phyloP scores from a whole-genome alignment of 495 filamentous ascomycete species.

The Lindgomyces ingoldianus region DNA sequence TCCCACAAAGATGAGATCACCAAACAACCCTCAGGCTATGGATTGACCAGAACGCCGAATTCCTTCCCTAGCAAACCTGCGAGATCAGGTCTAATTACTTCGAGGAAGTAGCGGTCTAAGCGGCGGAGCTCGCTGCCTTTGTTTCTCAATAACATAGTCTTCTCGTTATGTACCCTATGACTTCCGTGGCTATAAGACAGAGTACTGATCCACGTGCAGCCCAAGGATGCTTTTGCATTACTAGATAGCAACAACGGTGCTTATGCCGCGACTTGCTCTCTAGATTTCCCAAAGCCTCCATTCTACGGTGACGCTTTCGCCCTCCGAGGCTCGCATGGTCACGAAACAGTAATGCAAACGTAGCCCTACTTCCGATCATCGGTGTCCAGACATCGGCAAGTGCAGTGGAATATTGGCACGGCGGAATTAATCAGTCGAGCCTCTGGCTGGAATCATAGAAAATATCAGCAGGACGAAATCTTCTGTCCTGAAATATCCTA shows the following conservation, averaged over 20 bases:
- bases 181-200: neutral
- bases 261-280: slow-evolving; percentile 79
- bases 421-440: neutral
- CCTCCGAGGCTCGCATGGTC: slow-evolving; percentile 67
- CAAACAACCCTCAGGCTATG: slow-evolving; percentile 43
- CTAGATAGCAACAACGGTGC: slow-evolving; percentile 69
- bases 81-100: slow-evolving; percentile 59
- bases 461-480: too few relatives aligned
- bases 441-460: too few relatives aligned
- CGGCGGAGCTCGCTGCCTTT: slow-evolving; percentile 62
- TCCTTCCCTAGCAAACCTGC: slow-evolving; percentile 64
- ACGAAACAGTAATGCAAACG: slow-evolving; percentile 61
- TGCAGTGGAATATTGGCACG: slow-evolving; percentile 13
- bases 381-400: slow-evolving; percentile 53
- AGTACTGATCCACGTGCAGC: slow-evolving; percentile 41
- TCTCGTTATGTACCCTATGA: slow-evolving; percentile 56
- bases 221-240: slow-evolving; percentile 67
- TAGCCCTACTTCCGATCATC: slow-evolving; percentile 77
- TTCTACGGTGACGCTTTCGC: slow-evolving; percentile 84
- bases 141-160: slow-evolving; percentile 76
- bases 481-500: too few relatives aligned
- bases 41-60: slow-evolving; percentile 69
- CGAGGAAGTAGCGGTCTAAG: slow-evolving; percentile 50
- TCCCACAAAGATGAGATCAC: slow-evolving; percentile 58
- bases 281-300: slow-evolving; percentile 73